Evolutionary conservation across 352 stramenopile genomes (phyloP), one percentile per base, ranked within the genome.

Genomic region (Pythium aphanidermatum): DNA sequence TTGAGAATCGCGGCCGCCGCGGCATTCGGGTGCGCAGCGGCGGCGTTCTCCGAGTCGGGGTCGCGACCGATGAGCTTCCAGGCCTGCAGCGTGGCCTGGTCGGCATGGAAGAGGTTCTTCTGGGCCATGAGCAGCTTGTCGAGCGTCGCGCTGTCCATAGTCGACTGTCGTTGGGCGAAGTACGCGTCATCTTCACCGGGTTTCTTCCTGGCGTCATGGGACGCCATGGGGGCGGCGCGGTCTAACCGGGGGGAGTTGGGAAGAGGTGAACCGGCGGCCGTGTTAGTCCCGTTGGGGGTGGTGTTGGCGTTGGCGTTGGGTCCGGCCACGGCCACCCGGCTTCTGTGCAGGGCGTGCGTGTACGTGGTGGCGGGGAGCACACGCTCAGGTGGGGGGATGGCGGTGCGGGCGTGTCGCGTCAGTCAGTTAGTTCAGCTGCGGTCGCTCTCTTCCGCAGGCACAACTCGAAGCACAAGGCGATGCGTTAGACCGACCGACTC

Each of bases 91-190:
- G 81, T 93, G 40, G 81, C 81, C 55, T 91, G 76, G 5, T 76
- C 79, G 19, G 81, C 81, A 40, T 93, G 71, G 38, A 83, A 74
- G 13, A 93, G 54, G 52, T 90, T 67, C 63, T 91, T 82, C 55
- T 93, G 76, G 42, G 79, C 76, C 63, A 71, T 81, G 7, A 91
- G 47, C 26, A 93, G 65, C 60, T 88, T 88, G 53, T 87, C 78
- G 33, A 89, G 66, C 44, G 81, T 93, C 26, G 64, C 70, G 29
- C 70, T 86, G 67, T 93, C 78, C 74, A 91, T 91, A 11, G 72
- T 82, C 27, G 73, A 80, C 57, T 88, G 73, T 0, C 72, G 76
- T 56, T 84, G 70, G 14, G 69, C 58, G 35, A 81, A 51, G 41
- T 85, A 85, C 19, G 63, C 65, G 12, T 84, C 65, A 10, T 87